Conservation (phyloP, 805 yeast genomes). For the Maudiozyma saulgeensis region DNA sequence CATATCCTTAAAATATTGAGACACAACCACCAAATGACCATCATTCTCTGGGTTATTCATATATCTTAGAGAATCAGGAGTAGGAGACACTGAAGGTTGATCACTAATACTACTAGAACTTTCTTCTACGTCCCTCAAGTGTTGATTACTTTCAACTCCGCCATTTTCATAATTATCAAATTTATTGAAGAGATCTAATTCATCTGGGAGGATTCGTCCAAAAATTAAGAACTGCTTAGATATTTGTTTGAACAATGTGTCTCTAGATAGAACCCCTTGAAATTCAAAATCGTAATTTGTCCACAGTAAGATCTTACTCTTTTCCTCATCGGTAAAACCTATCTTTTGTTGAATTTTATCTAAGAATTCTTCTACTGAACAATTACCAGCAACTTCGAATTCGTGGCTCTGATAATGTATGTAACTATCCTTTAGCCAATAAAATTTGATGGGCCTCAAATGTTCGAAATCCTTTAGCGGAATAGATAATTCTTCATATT, state of each 20-base stretch:
- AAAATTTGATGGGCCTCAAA: slow-evolving; percentile 53
- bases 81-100: slow-evolving; percentile 2
- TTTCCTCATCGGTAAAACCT: slow-evolving; percentile 39
- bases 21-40: slow-evolving; percentile 49
- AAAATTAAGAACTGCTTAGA: slow-evolving; percentile 33
- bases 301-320: slow-evolving; percentile 48
- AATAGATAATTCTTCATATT: slow-evolving; percentile 69
- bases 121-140: neutral
- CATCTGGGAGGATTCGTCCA: slow-evolving; percentile 40
- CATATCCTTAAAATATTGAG: slow-evolving; percentile 68
- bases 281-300: slow-evolving; percentile 32
- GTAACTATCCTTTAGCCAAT: slow-evolving; percentile 66
- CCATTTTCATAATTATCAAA: slow-evolving; percentile 13
- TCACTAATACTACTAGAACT: neutral
- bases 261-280: slow-evolving; percentile 29
- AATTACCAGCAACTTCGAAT: slow-evolving; percentile 55
- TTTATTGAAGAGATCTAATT: slow-evolving; percentile 20
- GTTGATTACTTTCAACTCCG: neutral
- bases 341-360: slow-evolving; percentile 48
- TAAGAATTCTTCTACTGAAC: slow-evolving; percentile 45
- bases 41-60: slow-evolving; percentile 3
- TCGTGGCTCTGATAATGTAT: slow-evolving; percentile 62
- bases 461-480: slow-evolving; percentile 70
- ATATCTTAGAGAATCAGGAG: slow-evolving; percentile 6
- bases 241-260: slow-evolving; percentile 32